phyloP scores from a whole-genome alignment of 257 asterid genomes.

The Craterostigma plantagineum region DNA sequence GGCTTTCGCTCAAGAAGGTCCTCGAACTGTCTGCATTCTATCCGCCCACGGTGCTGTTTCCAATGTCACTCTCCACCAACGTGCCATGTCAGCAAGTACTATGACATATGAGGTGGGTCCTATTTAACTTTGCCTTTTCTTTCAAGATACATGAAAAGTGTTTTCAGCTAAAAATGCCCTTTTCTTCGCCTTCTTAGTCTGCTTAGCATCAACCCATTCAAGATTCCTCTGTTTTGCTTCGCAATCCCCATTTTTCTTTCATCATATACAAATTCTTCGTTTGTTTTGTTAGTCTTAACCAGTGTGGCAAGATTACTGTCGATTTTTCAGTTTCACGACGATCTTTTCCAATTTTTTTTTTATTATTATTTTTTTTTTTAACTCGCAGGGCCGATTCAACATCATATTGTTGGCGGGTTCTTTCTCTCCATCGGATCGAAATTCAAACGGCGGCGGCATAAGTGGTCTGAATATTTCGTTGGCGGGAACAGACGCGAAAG shows the following conservation, averaged over 20 bases:
- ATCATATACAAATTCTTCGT: too few species aligned
- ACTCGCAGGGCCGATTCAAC: conserved; percentile 75
- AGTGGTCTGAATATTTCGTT: conserved; percentile 54
- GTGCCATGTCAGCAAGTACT: conserved; percentile 32
- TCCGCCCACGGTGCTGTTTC: conserved; percentile 43
- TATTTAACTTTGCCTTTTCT: neutral
- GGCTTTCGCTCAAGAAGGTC: conserved; percentile 56
- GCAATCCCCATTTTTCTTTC: too few species aligned
- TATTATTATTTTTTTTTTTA: too few species aligned
- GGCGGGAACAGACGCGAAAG: conserved; percentile 72
- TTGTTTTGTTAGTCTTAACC: too few species aligned
- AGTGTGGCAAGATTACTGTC: too few species aligned
- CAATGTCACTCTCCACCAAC: conserved; percentile 38
- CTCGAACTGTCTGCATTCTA: conserved; percentile 42
- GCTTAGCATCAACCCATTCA: too few species aligned
- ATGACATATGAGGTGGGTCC: conserved; percentile 41
- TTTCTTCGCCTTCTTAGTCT: too few species aligned
- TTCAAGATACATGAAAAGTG: too few species aligned
- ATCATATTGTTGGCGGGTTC: conserved; percentile 71
- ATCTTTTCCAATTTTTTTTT: too few species aligned
- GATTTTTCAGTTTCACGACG: too few species aligned
- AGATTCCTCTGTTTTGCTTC: too few species aligned
- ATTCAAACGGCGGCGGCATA: conserved; percentile 27
- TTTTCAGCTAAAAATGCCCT: too few species aligned
- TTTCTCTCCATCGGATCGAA: conserved; percentile 36